Conservation (phyloP, 1,284 basidiomycete species). For the Ganoderma resinaceum region DNA sequence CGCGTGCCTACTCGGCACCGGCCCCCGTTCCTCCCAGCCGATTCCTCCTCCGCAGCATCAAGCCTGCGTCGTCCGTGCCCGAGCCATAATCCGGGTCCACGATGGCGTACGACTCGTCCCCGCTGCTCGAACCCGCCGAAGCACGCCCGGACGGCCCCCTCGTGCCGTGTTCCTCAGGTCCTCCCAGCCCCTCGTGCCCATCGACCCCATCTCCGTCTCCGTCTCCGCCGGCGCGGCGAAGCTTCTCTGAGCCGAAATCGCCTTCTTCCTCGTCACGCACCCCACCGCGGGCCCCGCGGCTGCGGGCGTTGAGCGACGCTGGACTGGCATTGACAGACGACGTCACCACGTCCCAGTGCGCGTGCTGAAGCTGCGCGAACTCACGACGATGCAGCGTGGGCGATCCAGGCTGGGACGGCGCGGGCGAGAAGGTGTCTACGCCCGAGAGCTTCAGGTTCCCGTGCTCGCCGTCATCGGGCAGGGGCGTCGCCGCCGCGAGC, state of each 20-base stretch:
- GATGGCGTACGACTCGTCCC: constrained; percentile 38
- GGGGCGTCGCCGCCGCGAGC: constrained; percentile 26
- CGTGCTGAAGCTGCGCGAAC: constrained; percentile 30
- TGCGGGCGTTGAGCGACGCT: constrained; percentile 8
- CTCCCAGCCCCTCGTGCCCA: not conserved
- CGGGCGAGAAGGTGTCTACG: constrained; percentile 75
- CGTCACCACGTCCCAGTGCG: constrained; percentile 17
- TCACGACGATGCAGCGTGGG: constrained; percentile 54
- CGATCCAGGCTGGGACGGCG: constrained; percentile 67
- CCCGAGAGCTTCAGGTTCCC: constrained; percentile 67
- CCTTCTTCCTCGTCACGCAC: constrained; percentile 3
- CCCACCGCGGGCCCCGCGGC: constrained; percentile 8
- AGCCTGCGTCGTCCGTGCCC: constrained; percentile 37
- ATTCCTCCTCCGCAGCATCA: constrained; percentile 34
- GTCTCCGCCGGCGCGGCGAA: constrained; percentile 7
- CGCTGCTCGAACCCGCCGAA: constrained; percentile 37
- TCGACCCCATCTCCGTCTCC: constrained; percentile 15
- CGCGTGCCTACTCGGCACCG: constrained; percentile 23
- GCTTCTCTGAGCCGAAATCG: constrained; percentile 3
- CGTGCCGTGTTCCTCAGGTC: constrained; percentile 18
- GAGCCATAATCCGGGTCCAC: constrained; percentile 43
- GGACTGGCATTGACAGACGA: constrained; percentile 4
- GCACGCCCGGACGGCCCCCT: constrained; percentile 24
- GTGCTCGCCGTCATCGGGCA: constrained; percentile 51
- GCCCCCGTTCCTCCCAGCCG: constrained; percentile 28